phyloP scores from a whole-genome alignment of 2,329 filamentous ascomycete species.

The Fusarium cicatricum region DNA sequence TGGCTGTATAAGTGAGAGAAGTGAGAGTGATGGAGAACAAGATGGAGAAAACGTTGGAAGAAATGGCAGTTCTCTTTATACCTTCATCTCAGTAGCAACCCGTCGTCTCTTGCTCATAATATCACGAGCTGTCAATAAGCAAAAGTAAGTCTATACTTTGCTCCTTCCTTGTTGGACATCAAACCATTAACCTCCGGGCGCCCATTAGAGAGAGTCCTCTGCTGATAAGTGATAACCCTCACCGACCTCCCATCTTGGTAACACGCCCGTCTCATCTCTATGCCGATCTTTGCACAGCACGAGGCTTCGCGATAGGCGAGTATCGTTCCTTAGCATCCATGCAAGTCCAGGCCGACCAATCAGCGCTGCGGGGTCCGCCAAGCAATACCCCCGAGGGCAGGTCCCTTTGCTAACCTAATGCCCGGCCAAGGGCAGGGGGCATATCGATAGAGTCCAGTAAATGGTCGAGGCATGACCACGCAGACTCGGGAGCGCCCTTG shows the following conservation, averaged over 20 bases:
- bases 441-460: conserved; percentile 23
- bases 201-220: no score
- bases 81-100: not conserved
- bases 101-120: not conserved
- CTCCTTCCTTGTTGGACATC: conserved; percentile 33
- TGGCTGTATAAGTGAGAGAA: not conserved
- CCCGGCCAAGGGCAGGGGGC: not conserved
- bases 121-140: no score
- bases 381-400: not conserved
- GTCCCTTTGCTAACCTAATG: not conserved
- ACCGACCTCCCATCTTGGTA: conserved; percentile 26
- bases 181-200: conserved; percentile 2
- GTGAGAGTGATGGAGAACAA: not conserved
- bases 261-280: not conserved
- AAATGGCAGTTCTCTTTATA: conserved; percentile 23
- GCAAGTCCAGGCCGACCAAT: not conserved
- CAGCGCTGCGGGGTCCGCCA: not conserved
- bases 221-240: conserved; percentile 9
- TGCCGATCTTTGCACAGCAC: conserved; percentile 27
- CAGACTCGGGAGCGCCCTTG: conserved; percentile 24
- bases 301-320: conserved; percentile 33
- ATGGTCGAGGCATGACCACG: conserved; percentile 20
- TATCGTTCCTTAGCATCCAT: not conserved
- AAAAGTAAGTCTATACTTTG: no score
- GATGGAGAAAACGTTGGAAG: not conserved